Base-by-base conservation (phyloP, 1,284 basidiomycete species). In the Cryptococcus sp. region DNA sequence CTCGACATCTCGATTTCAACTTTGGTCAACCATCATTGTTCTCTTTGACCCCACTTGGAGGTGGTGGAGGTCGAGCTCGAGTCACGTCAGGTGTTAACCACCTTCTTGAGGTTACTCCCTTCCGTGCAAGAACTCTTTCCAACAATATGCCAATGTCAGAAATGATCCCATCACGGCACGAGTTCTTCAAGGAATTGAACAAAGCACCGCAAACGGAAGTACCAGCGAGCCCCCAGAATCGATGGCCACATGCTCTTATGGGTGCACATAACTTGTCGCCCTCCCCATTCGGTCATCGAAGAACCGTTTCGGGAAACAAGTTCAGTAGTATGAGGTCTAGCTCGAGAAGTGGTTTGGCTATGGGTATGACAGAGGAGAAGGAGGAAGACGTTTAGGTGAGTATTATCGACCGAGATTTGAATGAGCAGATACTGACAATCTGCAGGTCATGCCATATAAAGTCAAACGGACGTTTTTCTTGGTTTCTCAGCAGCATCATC, bases 1-100 rank as follows among this genome's bases (percentile, higher is more conserved):
- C 70, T n/a, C 60, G 73, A 5, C 70, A 72, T 56, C 60, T 75
- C 45, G 68, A 70, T 58, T 72, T 73, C 58, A 69, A 64, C 55
- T 66, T 68, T 58, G 68, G 65, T 50, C 61, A 63, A 55, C 66
- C 65, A 6, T 70, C 65, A 30, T 52, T 75, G 45, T 75, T 75
- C 62, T 65, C 68, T 0, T 61, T 73, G 30, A 73, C 73, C 7
- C 70, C 73, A 1, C 54, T 73, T n/a, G 62, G 67, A 15, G 68
- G 66, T 14, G 58, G 69, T n/a, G 62, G 67, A 15, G 68, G 66
- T 14, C 58, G 69, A 41, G 65, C 66, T 13, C 53, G 71, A n/a
- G 61, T 69, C 11, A 51, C 66, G 1, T 64, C 65, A 13, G 59
- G 49, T 32, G 60, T 62, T 52, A 10, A 63, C 63, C 3, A 58